Conservation (phyloP, 2,329 filamentous ascomycete species). For the Arachnomyces sp. region DNA sequence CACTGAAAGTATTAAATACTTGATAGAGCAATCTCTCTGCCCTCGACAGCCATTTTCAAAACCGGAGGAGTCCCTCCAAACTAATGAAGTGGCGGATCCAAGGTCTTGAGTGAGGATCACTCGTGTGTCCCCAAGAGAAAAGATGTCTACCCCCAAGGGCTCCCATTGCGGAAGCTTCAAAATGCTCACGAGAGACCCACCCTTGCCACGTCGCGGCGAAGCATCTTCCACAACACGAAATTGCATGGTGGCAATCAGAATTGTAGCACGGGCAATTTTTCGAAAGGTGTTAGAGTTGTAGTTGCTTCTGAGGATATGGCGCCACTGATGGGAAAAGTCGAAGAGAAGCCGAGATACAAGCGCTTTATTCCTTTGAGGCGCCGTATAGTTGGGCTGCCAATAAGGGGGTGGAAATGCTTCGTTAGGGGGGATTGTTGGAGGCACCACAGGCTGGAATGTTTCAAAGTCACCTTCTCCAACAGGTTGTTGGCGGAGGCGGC, state of each 20-base stretch:
- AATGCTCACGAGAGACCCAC: not conserved
- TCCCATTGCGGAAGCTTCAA: slow-evolving; percentile 6
- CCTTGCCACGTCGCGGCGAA: not conserved
- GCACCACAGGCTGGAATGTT: not conserved
- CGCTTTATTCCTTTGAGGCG: not conserved
- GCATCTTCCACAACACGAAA: slow-evolving; percentile 4
- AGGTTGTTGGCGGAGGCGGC: not conserved
- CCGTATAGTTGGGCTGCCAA: slow-evolving; percentile 1
- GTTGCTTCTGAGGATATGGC: slow-evolving; percentile 8
- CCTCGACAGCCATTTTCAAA: not conserved
- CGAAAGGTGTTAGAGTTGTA: slow-evolving; percentile 9
- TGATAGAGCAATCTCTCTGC: slow-evolving; percentile 3
- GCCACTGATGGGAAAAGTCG: slow-evolving; percentile 9
- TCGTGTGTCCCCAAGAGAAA: slow-evolving; percentile 3
- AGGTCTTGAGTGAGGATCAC: slow-evolving; percentile 5
- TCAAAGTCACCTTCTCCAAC: slow-evolving; percentile 2
- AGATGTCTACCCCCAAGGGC: slow-evolving; percentile 2
- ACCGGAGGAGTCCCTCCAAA: slow-evolving; percentile 9
- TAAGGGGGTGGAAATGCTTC: not conserved
- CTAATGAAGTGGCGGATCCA: slow-evolving; percentile 1
- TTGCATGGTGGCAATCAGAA: slow-evolving; percentile 8
- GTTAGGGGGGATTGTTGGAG: not conserved
- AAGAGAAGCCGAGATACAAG: slow-evolving; percentile 4
- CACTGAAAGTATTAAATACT: slow-evolving; percentile 18
- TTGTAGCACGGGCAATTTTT: slow-evolving; percentile 7